phyloP scores from a whole-genome alignment of 345 rosid species.

The Camelina sativa region DNA sequence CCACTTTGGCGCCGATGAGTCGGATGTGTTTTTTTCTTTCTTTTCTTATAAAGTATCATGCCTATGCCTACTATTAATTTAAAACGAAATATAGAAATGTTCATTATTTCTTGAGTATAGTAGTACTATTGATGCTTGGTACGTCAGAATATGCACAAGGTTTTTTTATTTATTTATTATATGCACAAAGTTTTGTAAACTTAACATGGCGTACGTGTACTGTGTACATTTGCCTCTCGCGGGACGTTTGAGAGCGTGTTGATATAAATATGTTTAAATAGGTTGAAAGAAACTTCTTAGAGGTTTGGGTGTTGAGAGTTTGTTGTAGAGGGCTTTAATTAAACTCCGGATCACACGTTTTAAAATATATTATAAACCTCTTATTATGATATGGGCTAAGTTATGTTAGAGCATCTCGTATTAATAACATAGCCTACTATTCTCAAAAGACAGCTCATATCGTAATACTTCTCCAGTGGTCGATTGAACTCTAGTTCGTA shows the following conservation, averaged over 20 bases:
- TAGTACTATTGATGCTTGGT: background rate
- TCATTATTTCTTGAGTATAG: background rate
- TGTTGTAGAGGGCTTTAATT: background rate
- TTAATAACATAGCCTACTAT: too few species aligned
- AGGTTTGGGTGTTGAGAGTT: background rate
- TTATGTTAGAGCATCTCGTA: too few species aligned
- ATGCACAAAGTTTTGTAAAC: background rate
- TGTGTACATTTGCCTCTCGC: too few species aligned
- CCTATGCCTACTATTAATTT: slow-evolving; percentile 8
- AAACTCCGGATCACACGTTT: background rate
- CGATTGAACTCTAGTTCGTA: too few species aligned
- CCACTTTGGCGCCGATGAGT: slow-evolving; percentile 20
- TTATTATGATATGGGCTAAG: too few species aligned
- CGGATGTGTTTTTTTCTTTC: background rate
- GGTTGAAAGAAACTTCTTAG: background rate
- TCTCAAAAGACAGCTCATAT: too few species aligned
- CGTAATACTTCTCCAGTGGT: too few species aligned
- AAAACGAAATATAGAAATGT: background rate
- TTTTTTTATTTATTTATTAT: too few species aligned
- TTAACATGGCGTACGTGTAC: background rate
- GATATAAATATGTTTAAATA: too few species aligned
- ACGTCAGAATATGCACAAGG: slow-evolving; percentile 5
- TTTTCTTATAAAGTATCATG: slow-evolving; percentile 6
- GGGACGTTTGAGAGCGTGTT: too few species aligned
- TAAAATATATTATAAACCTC: background rate